Conservation (phyloP, 192 early-diverging fungal species). For the Dispira parvispora region DNA sequence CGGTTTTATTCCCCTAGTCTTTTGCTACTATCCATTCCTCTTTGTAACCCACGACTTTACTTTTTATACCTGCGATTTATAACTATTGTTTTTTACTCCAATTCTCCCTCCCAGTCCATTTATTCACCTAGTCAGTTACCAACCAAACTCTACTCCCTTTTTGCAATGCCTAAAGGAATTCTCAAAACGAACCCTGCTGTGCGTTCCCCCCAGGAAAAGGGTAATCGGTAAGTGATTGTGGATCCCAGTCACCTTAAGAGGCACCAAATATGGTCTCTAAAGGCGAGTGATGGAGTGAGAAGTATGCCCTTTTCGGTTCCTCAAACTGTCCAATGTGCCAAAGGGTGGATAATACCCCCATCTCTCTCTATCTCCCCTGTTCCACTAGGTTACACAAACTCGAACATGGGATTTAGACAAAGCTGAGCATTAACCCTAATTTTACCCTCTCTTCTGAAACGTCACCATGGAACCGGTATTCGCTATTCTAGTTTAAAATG, state of each 20-base stretch:
- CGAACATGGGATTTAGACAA: not conserved
- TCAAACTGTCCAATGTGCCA: not conserved
- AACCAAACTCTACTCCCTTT: slow-evolving; percentile 11
- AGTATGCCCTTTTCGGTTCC: not conserved
- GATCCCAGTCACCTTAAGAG: not conserved
- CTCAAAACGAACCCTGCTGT: slow-evolving; percentile 19
- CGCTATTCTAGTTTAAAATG: slow-evolving; percentile 48
- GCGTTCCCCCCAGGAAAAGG: slow-evolving; percentile 13
- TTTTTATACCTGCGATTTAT: no score
- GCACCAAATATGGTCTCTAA: not conserved
- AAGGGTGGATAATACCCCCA: not conserved
- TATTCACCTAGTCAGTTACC: not conserved
- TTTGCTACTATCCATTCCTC: no score
- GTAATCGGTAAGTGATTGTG: slow-evolving; percentile 19
- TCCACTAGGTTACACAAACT: no score
- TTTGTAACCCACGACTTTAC: no score
- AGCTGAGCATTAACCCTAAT: no score
- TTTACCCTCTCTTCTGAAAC: not conserved
- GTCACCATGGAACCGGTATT: not conserved
- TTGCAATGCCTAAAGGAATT: slow-evolving; percentile 27
- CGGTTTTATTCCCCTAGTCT: no score
- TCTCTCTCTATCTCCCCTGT: not conserved
- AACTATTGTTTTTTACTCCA: no score
- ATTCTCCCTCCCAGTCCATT: not conserved
- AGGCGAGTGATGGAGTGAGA: not conserved